These are phyloP conservation scores for Zygosaccharomyces lentus DNA, from an alignment of 805 yeast genomes.

Conservation along the genomic window DNA sequence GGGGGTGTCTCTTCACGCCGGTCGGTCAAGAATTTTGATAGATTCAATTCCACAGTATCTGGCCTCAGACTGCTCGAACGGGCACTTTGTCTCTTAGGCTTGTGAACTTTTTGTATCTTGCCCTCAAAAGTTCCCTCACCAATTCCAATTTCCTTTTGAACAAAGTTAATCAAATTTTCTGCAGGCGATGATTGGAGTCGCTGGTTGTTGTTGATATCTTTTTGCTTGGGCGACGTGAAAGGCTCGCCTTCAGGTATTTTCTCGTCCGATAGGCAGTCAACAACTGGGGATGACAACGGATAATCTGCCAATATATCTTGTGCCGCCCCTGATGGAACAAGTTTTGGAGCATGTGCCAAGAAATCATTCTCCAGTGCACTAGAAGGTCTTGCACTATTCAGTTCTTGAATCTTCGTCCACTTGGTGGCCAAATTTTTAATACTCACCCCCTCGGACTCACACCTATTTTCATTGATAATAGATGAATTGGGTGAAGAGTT, in stretches of 20 bases:
- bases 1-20: conserved; percentile 8
- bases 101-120: background rate
- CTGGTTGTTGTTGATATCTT: background rate
- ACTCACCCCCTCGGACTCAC: background rate
- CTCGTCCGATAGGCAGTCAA: background rate
- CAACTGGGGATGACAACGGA: conserved; percentile 18
- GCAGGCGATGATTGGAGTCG: background rate
- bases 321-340: background rate
- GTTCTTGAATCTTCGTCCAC: conserved; percentile 2
- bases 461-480: background rate
- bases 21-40: conserved; percentile 15
- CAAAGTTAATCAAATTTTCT: background rate
- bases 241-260: background rate
- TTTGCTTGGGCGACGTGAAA: background rate
- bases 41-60: conserved; percentile 15
- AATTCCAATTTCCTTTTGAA: background rate
- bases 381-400: background rate
- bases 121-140: background rate
- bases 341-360: background rate
- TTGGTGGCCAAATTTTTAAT: conserved; percentile 8
- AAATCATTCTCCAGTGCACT: background rate
- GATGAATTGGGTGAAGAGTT: conserved; percentile 12
- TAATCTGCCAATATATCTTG: conserved; percentile 8
- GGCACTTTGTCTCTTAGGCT: background rate
- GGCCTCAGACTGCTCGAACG: background rate